Evolutionary conservation across 1,139 yeast genomes (phyloP).

Genomic region (Pneumocystis carinii): DNA sequence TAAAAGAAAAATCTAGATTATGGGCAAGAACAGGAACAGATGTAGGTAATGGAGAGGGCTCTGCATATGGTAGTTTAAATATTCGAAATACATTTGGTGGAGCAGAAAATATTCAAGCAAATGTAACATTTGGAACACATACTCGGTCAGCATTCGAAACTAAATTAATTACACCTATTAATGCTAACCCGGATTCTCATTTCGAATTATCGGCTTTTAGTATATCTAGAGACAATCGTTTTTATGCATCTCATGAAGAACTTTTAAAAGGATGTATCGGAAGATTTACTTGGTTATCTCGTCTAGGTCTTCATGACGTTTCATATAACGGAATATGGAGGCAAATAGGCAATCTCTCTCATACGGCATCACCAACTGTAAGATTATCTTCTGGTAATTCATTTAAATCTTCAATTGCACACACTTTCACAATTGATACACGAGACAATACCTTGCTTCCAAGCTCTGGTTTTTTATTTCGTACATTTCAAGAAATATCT

Average conservation of each 20-base stretch:
- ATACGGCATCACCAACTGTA: constrained; percentile 21
- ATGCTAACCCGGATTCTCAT: constrained; percentile 13
- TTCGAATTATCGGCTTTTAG: constrained; percentile 6
- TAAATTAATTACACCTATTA: constrained; percentile 38
- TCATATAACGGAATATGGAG: constrained; percentile 54
- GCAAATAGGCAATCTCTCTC: constrained; percentile 34
- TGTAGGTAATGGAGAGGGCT: constrained; percentile 90
- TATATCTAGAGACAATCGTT: constrained; percentile 4
- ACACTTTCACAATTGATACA: constrained; percentile 22
- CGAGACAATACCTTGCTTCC: constrained; percentile 24
- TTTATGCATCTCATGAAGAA: constrained; percentile 12
- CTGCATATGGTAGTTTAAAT: constrained; percentile 55
- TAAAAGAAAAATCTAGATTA: constrained; percentile 49
- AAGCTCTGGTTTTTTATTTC: constrained; percentile 38
- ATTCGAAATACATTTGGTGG: constrained; percentile 74
- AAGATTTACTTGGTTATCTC: neutral
- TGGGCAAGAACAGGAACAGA: constrained; percentile 84
- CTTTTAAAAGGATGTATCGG: constrained; percentile 5
- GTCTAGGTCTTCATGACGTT: constrained; percentile 30
- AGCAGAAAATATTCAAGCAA: constrained; percentile 63
- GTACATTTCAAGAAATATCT: constrained; percentile 44
- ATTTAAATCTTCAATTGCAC: constrained; percentile 24
- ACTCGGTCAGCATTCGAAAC: constrained; percentile 45
- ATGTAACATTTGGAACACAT: constrained; percentile 67
- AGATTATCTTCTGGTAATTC: constrained; percentile 26